Evolutionary conservation across 176 grass and related monocot genomes (phyloP).

Genomic region (Echinochloa phyllopogon): DNA sequence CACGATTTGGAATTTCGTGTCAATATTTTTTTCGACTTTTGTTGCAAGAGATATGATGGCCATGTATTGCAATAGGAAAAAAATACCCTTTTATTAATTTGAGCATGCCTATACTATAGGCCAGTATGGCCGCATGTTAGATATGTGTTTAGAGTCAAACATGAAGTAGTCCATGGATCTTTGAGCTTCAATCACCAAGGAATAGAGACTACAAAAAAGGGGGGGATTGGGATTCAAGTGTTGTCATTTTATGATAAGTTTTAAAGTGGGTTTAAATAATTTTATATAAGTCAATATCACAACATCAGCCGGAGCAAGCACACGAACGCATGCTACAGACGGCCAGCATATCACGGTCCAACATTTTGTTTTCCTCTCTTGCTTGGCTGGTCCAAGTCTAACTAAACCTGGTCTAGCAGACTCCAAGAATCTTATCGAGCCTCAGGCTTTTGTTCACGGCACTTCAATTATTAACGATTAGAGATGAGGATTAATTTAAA

Average conservation of each 20-base stretch:
- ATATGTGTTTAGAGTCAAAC: too few species aligned
- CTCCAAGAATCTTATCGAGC: neutral
- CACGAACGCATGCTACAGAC: neutral
- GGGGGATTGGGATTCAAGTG: too few species aligned
- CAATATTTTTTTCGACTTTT: too few species aligned
- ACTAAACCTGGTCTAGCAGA: neutral
- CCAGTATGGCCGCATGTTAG: too few species aligned
- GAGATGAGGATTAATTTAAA: neutral
- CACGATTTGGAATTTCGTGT: too few species aligned
- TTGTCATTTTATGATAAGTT: neutral
- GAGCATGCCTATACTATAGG: too few species aligned
- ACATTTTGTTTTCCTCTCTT: neutral
- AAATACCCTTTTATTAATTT: too few species aligned
- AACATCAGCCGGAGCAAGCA: neutral
- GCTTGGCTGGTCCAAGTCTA: slow-evolving; percentile 8
- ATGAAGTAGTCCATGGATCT: too few species aligned
- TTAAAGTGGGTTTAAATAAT: neutral
- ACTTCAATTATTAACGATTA: neutral
- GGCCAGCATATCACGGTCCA: neutral
- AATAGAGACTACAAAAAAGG: too few species aligned
- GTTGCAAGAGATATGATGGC: too few species aligned
- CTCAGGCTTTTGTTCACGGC: neutral
- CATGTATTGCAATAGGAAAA: too few species aligned
- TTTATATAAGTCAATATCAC: neutral
- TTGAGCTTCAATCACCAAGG: too few species aligned